phyloP scores from a whole-genome alignment of 1,139 yeast species.

The Lodderomyces oxycetoniae region DNA sequence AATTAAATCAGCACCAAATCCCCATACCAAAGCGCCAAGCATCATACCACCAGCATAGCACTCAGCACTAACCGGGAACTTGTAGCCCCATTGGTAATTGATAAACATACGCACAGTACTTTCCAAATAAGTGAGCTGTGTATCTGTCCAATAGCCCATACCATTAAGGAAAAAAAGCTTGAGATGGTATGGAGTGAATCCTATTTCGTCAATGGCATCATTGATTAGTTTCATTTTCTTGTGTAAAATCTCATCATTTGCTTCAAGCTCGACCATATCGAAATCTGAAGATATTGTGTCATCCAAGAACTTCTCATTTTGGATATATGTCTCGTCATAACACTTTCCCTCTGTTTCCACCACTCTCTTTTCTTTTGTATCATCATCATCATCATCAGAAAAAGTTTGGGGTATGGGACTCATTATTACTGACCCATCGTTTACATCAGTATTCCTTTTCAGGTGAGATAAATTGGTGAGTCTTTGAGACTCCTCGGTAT shows the following conservation, averaged over 20 bases:
- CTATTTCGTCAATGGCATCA: slow-evolving; percentile 35
- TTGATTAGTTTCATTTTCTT: slow-evolving; percentile 27
- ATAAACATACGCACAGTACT: slow-evolving; percentile 33
- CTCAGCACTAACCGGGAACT: slow-evolving; percentile 28
- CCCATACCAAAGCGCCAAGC: slow-evolving; percentile 54
- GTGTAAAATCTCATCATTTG: slow-evolving; percentile 22
- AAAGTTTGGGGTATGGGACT: neutral
- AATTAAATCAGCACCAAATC: slow-evolving; percentile 54
- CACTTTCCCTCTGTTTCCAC: neutral
- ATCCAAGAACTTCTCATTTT: slow-evolving; percentile 8
- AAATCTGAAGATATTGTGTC: slow-evolving; percentile 14
- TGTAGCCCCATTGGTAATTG: slow-evolving; percentile 39
- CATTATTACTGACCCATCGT: neutral
- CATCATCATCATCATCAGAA: neutral
- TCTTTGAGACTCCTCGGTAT: neutral
- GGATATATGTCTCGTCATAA: neutral
- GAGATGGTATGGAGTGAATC: slow-evolving; percentile 32
- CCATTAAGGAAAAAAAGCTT: slow-evolving; percentile 46
- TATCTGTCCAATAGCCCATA: slow-evolving; percentile 62
- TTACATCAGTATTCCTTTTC: neutral
- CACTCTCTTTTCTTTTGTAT: neutral
- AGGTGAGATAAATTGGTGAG: neutral
- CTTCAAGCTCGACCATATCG: slow-evolving; percentile 25
- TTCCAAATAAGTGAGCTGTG: slow-evolving; percentile 46
- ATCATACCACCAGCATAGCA: slow-evolving; percentile 44